Evolutionary conservation across 371 early-diverging fungal species (phyloP), one percentile per base, ranked within the genome.

Genomic region (Conidiobolus incongruus): DNA sequence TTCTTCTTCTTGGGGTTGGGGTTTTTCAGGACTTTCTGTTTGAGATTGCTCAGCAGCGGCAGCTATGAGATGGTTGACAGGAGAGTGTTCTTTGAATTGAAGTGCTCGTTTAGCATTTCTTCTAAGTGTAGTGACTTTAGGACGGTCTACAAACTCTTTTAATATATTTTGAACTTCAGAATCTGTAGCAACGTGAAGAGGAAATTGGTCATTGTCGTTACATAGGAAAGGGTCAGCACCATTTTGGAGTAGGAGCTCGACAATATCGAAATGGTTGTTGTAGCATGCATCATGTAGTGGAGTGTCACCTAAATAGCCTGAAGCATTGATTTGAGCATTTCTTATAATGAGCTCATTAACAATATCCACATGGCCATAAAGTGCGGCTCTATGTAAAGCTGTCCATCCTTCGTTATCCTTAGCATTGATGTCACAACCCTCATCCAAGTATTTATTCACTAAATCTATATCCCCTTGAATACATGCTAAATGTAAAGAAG

Each of bases 351-450:
- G 7, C 11, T 17, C 20, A n/a, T 42, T 22, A 7, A 33, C 21
- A 22, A 42, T 12, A 11, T 28, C 43, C 3, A 15, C 43, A 42
- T 33, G 43, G 0, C 15, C 15, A 7, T 28, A 29, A 11, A 42
- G 19, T 7, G 31, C 31, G 6, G 31, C 19, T n/a, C n/a, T 24
- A 55, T 88, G 89, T 22, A 88, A 47, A 12, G 89, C 69, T 22
- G 38, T 13, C 16, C 31, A 32, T n/a, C 16, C 16, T 34, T 12
- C 22, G 34, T 38, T 24, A 20, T 51, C 51, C 32, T 42, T 35
- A 19, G 16, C 31, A 35, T 51, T 47, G 15, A 43, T 23, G 34
- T 51, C 40, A 15, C 41, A 47, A 10, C 40, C 35, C 4, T 20
- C 33, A 1, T 32, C 20, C 4, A 42, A 52, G 4, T 63, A 39